Percentiles rank a stretch among this genome's conserved stretches.
Conservation (phyloP, 257 asterid genomes). For the Nemophila menziesii region DNA sequence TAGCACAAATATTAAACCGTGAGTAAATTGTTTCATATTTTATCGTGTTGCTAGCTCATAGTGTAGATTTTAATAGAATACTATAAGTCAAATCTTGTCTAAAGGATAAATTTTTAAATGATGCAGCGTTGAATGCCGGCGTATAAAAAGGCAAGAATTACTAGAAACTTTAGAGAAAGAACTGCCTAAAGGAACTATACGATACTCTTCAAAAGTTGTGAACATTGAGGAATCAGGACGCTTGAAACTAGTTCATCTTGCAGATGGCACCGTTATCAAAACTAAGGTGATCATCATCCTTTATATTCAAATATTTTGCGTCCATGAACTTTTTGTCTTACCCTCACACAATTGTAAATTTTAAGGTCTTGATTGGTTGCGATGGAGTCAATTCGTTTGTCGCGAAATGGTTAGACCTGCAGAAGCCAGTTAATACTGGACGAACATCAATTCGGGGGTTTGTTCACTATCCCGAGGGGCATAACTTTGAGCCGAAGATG, state of each 20-base stretch:
- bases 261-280: constrained; percentile 52
- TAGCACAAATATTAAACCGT: constrained; percentile 19
- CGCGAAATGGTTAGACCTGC: constrained; percentile 64
- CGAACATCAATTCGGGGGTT: constrained; percentile 69
- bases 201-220: constrained; percentile 65
- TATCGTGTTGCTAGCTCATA: neutral
- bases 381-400: constrained; percentile 76
- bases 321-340: too few relatives aligned
- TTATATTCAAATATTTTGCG: too few relatives aligned
- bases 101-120: neutral
- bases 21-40: constrained; percentile 8
- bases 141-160: constrained; percentile 48
- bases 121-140: constrained; percentile 47
- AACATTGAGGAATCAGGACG: constrained; percentile 50
- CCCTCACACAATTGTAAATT: neutral
- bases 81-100: constrained; percentile 6
- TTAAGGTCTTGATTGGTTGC: constrained; percentile 69
- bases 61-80: neutral
- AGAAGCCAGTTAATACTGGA: constrained; percentile 29
- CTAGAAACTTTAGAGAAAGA: constrained; percentile 48
- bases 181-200: constrained; percentile 51
- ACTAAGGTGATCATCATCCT: constrained; percentile 26
- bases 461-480: constrained; percentile 44
- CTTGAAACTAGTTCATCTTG: constrained; percentile 53
- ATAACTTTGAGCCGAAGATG: constrained; percentile 41